Evolutionary conservation across 1,139 yeast species (phyloP).

Genomic region (Candida tetrigidarum): DNA sequence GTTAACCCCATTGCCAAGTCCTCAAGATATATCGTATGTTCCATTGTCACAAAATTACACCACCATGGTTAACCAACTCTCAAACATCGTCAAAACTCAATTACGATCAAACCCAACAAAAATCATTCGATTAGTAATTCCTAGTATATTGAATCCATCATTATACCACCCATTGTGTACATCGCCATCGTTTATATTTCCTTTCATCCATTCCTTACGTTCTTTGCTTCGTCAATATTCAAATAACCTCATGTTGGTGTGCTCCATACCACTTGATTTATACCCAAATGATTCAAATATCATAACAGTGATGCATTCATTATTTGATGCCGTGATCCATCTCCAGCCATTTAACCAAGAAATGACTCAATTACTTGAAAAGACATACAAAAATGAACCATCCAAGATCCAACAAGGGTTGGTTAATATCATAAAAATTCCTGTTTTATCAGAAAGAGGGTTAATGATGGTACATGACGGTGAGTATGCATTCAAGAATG

Average conservation of each 20-base stretch:
- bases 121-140: slow-evolving; percentile 70
- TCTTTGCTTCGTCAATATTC: slow-evolving; percentile 53
- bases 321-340: slow-evolving; percentile 73
- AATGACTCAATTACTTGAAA: slow-evolving; percentile 65
- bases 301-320: slow-evolving; percentile 56
- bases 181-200: slow-evolving; percentile 53
- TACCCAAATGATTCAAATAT: slow-evolving; percentile 60
- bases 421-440: slow-evolving; percentile 73
- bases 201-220: slow-evolving; percentile 66
- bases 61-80: slow-evolving; percentile 43
- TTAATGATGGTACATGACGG: slow-evolving; percentile 75
- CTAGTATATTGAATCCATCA: slow-evolving; percentile 80
- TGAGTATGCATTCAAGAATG: slow-evolving; percentile 87
- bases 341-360: slow-evolving; percentile 86
- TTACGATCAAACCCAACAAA: slow-evolving; percentile 35
- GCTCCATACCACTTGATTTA: slow-evolving; percentile 68
- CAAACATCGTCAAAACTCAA: slow-evolving; percentile 41
- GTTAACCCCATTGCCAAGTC: slow-evolving; percentile 66
- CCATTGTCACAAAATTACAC: slow-evolving; percentile 33
- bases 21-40: slow-evolving; percentile 61
- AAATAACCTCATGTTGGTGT: slow-evolving; percentile 49
- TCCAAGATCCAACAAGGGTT: slow-evolving; percentile 86
- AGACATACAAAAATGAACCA: slow-evolving; percentile 71
- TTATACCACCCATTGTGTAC: slow-evolving; percentile 63
- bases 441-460: slow-evolving; percentile 76